phyloP scores from a whole-genome alignment of 345 rosid genomes.

The Populus euphratica region DNA sequence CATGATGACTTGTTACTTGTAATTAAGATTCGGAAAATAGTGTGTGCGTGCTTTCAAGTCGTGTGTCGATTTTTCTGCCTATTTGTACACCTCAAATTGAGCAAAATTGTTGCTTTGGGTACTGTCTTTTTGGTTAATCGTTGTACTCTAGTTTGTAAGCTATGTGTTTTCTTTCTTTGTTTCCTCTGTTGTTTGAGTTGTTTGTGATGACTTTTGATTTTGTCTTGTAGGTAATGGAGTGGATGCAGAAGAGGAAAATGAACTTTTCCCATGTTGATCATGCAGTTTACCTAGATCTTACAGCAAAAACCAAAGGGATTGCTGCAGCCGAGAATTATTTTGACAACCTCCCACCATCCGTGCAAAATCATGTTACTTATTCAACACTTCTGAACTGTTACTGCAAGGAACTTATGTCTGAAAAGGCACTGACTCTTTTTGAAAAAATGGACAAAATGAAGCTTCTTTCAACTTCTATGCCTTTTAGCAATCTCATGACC shows the following conservation, averaged over 20 bases:
- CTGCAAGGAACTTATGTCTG: slow-evolving; percentile 41
- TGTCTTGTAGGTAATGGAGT: slow-evolving; percentile 53
- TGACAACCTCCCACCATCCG: slow-evolving; percentile 27
- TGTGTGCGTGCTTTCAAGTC: too few species aligned
- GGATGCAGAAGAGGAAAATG: slow-evolving; percentile 76
- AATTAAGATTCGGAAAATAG: background rate
- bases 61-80: background rate
- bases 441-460: slow-evolving; percentile 49
- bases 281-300: slow-evolving; percentile 57
- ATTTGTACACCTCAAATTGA: background rate
- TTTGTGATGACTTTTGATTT: background rate
- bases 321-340: slow-evolving; percentile 62
- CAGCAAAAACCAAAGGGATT: slow-evolving; percentile 54
- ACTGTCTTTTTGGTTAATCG: background rate
- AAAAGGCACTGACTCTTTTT: slow-evolving; percentile 54
- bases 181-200: background rate
- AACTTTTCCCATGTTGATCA: slow-evolving; percentile 34
- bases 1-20: background rate
- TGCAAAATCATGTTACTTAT: slow-evolving; percentile 38
- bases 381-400: slow-evolving; percentile 65
- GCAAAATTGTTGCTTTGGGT: background rate
- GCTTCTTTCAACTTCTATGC: slow-evolving; percentile 33
- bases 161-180: background rate
- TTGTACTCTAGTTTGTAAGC: background rate
- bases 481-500: slow-evolving; percentile 54